These are phyloP conservation scores for Megacollybia marginata DNA, from an alignment of 768 basidiomycete genomes.

Conservation along the genomic window DNA sequence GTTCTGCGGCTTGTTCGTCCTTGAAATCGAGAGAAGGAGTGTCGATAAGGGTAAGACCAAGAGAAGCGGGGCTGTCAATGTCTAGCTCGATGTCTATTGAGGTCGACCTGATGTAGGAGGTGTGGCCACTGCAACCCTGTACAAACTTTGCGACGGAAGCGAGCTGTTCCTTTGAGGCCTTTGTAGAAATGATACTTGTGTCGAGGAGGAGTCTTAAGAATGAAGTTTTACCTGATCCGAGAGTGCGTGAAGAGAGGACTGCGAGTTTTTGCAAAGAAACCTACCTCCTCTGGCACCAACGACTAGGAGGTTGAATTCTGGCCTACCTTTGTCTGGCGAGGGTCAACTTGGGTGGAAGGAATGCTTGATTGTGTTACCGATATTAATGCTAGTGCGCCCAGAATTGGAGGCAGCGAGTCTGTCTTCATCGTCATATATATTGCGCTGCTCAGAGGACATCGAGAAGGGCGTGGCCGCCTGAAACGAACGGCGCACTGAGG, in stretches of 20 bases:
- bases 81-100: slow-evolving; percentile 67
- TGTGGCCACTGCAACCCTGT: slow-evolving; percentile 65
- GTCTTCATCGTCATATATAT: slow-evolving; percentile 37
- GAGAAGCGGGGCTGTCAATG: slow-evolving; percentile 35
- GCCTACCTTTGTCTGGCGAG: neutral
- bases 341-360: neutral
- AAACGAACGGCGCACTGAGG: slow-evolving; percentile 51
- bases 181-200: slow-evolving; percentile 60
- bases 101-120: slow-evolving; percentile 62
- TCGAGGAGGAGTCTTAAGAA: slow-evolving; percentile 82
- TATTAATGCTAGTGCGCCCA: slow-evolving; percentile 19
- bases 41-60: slow-evolving; percentile 71
- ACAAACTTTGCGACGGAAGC: slow-evolving; percentile 77
- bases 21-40: slow-evolving; percentile 74
- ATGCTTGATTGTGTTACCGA: slow-evolving; percentile 8
- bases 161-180: slow-evolving; percentile 67
- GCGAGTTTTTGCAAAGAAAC: slow-evolving; percentile 16
- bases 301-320: slow-evolving; percentile 64
- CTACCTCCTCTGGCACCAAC: slow-evolving; percentile 69
- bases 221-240: slow-evolving; percentile 70
- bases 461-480: slow-evolving; percentile 38
- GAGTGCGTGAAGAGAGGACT: slow-evolving; percentile 17
- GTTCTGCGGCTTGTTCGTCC: slow-evolving; percentile 58
- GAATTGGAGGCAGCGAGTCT: slow-evolving; percentile 18
- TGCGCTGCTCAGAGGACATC: slow-evolving; percentile 57